Base-by-base conservation (phyloP, 257 asterid species). In the Scutellaria minor region DNA sequence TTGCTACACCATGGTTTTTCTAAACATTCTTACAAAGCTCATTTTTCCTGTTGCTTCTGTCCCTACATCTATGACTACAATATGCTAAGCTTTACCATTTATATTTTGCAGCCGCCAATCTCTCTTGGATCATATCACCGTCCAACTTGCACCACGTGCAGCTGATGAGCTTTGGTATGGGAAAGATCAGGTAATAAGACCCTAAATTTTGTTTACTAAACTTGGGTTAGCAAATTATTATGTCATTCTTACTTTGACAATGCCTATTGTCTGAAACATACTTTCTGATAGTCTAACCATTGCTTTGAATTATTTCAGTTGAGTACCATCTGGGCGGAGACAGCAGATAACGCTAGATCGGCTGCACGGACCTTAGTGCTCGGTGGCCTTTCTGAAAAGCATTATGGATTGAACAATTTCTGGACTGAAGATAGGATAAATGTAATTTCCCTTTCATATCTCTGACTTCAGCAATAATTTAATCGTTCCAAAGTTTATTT, bases 141-240 rank as follows among this genome's bases (percentile, higher is more conserved):
- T 91, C 70, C 96, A 86, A 75, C 87, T 94, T 47, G 99, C 99
- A 60, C 97, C 99, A 11, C 96, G 99, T 57, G 99, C 97, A 70
- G 97, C 99, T 71, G 99, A 94, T 74, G 99, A 89, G 77, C 92
- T 94, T 52, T 88, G 96, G 92, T 78, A 88, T 54, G 99, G 99
- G 60, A 73, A 82, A 81, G 80, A 77, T 71, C 95, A 88, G 95
- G 99, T 94, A 87, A 84, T 14, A 14, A 57, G 41, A 47, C 74
- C 57, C 41, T 35, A 60, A 22, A 22, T 51, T 75, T 44, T 64
- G 51, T 35, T 60, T 64, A 15, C 42, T 59, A 24, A 54, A 31
- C 40, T 76, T 53, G 27, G 42, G 40, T 55, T 69, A 39, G 46
- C 48, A 40, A 55, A 39, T 66, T 60, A 9, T 42, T 70, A 24